Percentiles rank a stretch among this genome's conserved stretches.
phyloP scores from a whole-genome alignment of 202 grass and related monocot species.

The Sporobolus alterniflorus region DNA sequence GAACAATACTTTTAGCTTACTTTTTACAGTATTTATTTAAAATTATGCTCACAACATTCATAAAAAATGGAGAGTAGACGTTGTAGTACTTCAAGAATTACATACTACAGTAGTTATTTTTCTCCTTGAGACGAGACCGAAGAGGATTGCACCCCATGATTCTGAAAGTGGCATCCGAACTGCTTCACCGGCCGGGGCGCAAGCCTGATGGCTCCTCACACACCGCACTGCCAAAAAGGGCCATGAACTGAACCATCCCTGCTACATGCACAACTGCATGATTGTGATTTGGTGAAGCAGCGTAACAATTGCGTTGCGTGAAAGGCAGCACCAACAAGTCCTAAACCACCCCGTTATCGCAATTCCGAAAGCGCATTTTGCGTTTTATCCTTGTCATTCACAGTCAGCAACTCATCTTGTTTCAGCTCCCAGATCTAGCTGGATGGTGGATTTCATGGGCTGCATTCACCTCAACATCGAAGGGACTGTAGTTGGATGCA shows the following conservation, averaged over 20 bases:
- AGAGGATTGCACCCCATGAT: constrained; percentile 22
- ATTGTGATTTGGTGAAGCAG: constrained; percentile 30
- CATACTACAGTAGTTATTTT: not conserved
- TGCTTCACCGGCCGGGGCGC: constrained; percentile 24
- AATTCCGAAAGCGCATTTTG: constrained; percentile 24
- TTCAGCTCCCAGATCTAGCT: not conserved
- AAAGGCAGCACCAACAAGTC: constrained; percentile 31
- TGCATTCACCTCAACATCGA: constrained; percentile 27
- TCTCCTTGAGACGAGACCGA: constrained; percentile 14
- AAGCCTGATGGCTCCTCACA: constrained; percentile 15
- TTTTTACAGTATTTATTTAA: too few relatives aligned
- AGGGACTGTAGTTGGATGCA: not conserved
- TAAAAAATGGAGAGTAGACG: too few relatives aligned
- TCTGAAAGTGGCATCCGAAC: constrained; percentile 48
- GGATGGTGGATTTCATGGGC: constrained; percentile 10
- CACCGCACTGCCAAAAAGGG: constrained; percentile 21
- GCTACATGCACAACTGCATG: constrained; percentile 31
- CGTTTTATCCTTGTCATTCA: constrained; percentile 5
- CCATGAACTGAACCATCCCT: constrained; percentile 41
- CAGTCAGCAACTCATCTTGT: constrained; percentile 15
- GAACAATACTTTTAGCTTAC: too few relatives aligned
- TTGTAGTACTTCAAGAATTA: too few relatives aligned
- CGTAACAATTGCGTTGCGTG: constrained; percentile 15
- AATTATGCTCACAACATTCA: too few relatives aligned
- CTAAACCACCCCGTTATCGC: not conserved